Base-by-base conservation (phyloP, 345 rosid genomes). In the Schrenkiella parvula region DNA sequence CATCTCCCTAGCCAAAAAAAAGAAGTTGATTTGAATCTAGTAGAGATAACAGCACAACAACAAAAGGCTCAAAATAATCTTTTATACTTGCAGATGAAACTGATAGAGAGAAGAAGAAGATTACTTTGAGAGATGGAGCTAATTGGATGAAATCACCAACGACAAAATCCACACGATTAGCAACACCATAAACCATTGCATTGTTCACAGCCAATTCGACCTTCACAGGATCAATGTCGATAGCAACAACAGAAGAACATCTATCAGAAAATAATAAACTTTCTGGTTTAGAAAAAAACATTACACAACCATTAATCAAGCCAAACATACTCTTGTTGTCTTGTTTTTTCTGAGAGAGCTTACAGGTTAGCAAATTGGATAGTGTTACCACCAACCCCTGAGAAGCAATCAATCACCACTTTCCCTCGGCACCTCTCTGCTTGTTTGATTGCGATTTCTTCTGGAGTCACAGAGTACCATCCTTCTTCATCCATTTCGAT, bases 301-400 rank as follows among this genome's bases (percentile, higher is more conserved):
- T 12, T 25, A 29, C 61, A 39, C 4, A 51, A 21, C 22, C 17
- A 26, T 2, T 18, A 48, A 22, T 2, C 19, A 15, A 43, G 1
- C 48, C 6, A 2, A 23, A 43, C 4, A 4, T 18, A 12, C 15
- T 1, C 18, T 43, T 26, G 0, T 26, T 41, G 7, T 10, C 2
- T 8, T 63, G 17, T 4, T 67, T 38, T 23, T 2, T 23, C 8
- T 4, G 21, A 43, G 22, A 7, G 48, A 43, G 48, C 3, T 38
- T 44, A 82, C 86, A 78, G 39, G 71, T 47, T 51, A 51, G 84
- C 86, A 22, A 84, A 82, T 53, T 84, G 88, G 64, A 82, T 80
- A 57, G 88, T 79, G 75, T 84, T 82, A 44, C 88, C 86, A 29
- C 88, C 84, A 60, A 84, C 84, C 2, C 84, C 83, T 0, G 84